Evolutionary conservation across 176 grass and related monocot species (phyloP), one percentile per base, ranked within the genome.

Genomic region (Musa schizocarpa): DNA sequence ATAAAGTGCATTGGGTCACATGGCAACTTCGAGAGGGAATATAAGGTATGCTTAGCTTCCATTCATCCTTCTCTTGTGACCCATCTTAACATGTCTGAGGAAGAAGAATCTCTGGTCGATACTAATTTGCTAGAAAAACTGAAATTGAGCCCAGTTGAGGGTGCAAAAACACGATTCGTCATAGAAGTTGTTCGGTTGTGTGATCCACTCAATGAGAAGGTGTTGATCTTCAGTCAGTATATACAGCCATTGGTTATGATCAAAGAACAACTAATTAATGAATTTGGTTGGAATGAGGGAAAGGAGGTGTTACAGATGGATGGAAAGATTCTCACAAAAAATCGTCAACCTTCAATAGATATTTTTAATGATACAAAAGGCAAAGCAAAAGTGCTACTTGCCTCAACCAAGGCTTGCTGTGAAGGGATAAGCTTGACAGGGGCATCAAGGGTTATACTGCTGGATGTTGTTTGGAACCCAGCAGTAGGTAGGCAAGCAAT

Each of bases 401-500:
- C 90, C 79, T 87, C 80, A 63, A 98, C 94, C 1, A 98, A 62
- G 62, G 85, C 94, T 22, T 93, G 90, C 13, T 86, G 86, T 48
- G 94, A 98, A 77, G 94, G 94, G 14, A 98, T 98, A 66, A 85
- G 82, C 48, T 84, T 98, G 29, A 77, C 87, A 1, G 90, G 88
- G 1, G 94, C 94, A 50, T 98, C 94, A 29, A 89, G 88, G 76
- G 88, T 98, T 13, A 80, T 98, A 75, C 88, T 98, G 24, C 77
- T 98, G 20, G 94, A 98, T 89, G 90, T 93, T 53, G 90, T 91
- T 27, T 98, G 94, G 94, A 98, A 98, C 73, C 94, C 88, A 69
- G 83, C 88, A 2, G 84, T 93, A 1, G 84, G 88, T 69, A 91
- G 83, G 78, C 94, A 98, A 75, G 90, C 94, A 3, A 89, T 92